Base-by-base conservation (phyloP, 2,329 filamentous ascomycete genomes). In the Fusarium brevicatenulatum region DNA sequence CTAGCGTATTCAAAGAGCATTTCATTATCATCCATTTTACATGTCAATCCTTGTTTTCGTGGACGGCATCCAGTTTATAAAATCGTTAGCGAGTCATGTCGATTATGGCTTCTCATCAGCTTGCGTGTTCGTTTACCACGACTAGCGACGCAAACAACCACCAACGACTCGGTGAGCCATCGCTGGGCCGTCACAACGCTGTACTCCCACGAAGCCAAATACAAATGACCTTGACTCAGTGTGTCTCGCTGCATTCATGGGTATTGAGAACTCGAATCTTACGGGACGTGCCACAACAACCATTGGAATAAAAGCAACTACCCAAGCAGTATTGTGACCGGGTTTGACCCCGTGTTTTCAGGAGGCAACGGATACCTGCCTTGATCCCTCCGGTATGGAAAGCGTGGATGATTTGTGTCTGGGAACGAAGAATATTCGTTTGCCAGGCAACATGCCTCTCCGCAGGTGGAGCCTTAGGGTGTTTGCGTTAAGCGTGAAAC, bases 301-400 rank as follows among this genome's bases (percentile, higher is more conserved):
- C 40, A 34, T 44, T 25, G n/a, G 28, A 62, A 55, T 39, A 49
- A 19, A 25, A 40, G 8, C 28, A 47, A 53, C 49, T 42, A 40
- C 39, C 28, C n/a, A 43, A 36, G 23, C 40, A 52, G 46, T 21
- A 53, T 34, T 39, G 19, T 40, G 39, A 40, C 39, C 60, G n/a
- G n/a, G 30, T 40, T n/a, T 36, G 16, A 15, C 28, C 39, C 54
- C 46, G 32, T 40, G 37, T 59, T 49, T 30, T 39, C 54, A 57
- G 46, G 54, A 44, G 57, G 42, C 36, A 37, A 58, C 70, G 70
- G 71, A 63, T 73, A 61, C 71, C 56, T 68, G 42, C 70, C 53
- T 71, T 53, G 42, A 32, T 64, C 46, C 52, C 37, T 57, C 57
- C 42, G 43, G 43, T 66, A 34, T 50, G 16, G 47, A 71, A 55